Base-by-base conservation (phyloP, 257 asterid species). In the Rubia yunnanensis region DNA sequence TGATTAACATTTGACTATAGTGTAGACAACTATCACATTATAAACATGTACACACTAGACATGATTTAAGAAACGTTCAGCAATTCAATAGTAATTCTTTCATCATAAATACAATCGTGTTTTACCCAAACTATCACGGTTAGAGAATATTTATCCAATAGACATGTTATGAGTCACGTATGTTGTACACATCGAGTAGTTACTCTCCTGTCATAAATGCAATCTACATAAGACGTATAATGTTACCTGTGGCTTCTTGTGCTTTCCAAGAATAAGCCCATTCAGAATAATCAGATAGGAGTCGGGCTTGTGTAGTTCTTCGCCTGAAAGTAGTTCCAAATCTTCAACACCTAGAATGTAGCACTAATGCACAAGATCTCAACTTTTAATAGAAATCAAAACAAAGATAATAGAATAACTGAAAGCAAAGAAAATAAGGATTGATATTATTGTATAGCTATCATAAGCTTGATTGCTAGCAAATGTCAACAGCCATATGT, bases 191-290 rank as follows among this genome's bases (percentile, higher is more conserved):
- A 52, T 24, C 35, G 31, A 53, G 18, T 31, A 67, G 20, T 20
- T 64, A 35, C 53, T 39, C 55, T 50, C 39, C 20, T n/a, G 38
- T 39, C 22, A 48, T 63, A 35, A 10, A 22, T 60, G 20, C 50
- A 35, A 24, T 32, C 14, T 20, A 18, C 24, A 34, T 22, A 9
- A 32, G 9, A 32, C n/a, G 4, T 60, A 60, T 56, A 63, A 59
- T 18, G 6, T 17, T 83, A 89, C 96, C 76, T 84, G 95, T 48
- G 96, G 95, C 72, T 73, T 74, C 73, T 78, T 81, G 84, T 92
- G 99, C 75, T 92, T 89, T 72, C 99, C 99, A 74, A 92, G 89
- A 84, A 92, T 92, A 62, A 83, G 94, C 58, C 99, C 99, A 68
- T 92, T 89, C 66, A 86, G 79, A 26, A 88, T 83, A 71, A 92